phyloP scores from a whole-genome alignment of 2,329 filamentous ascomycete species.

The Waltergamsia citrina region DNA sequence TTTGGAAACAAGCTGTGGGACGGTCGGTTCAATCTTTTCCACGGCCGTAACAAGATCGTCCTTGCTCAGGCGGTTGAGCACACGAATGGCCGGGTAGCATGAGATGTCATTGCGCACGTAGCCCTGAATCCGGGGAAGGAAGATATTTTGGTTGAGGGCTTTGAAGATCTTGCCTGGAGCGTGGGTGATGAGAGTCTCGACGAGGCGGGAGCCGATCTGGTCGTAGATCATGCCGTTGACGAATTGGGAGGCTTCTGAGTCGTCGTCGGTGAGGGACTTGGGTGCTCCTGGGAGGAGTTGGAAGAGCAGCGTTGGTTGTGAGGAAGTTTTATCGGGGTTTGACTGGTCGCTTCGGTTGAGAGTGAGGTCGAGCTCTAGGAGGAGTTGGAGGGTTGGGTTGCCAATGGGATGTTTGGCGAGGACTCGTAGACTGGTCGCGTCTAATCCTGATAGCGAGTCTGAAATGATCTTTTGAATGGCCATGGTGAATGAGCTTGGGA shows the following conservation, averaged over 20 bases:
- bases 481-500: slow-evolving; percentile 69
- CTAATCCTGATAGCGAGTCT: slow-evolving; percentile 65
- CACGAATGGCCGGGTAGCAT: slow-evolving; percentile 74
- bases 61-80: slow-evolving; percentile 75
- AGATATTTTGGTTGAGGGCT: slow-evolving; percentile 67
- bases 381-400: slow-evolving; percentile 84
- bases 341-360: slow-evolving; percentile 50
- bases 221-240: slow-evolving; percentile 85
- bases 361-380: slow-evolving; percentile 78
- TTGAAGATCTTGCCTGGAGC: slow-evolving; percentile 89
- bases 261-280: slow-evolving; percentile 59
- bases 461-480: slow-evolving; percentile 75
- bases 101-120: slow-evolving; percentile 86
- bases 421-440: slow-evolving; percentile 70
- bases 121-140: slow-evolving; percentile 70
- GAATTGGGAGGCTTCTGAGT: slow-evolving; percentile 65
- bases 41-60: slow-evolving; percentile 73
- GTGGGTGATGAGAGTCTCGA: slow-evolving; percentile 76
- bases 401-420: slow-evolving; percentile 83
- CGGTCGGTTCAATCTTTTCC: slow-evolving; percentile 60
- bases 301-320: slow-evolving; percentile 52
- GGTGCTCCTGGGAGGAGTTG: slow-evolving; percentile 70
- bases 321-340: slow-evolving; percentile 18
- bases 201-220: slow-evolving; percentile 75
- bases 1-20: slow-evolving; percentile 64